These are phyloP conservation scores for Stephania yunnanensis DNA, from an alignment of 164 flowering plant genomes.

Conservation along the genomic window DNA sequence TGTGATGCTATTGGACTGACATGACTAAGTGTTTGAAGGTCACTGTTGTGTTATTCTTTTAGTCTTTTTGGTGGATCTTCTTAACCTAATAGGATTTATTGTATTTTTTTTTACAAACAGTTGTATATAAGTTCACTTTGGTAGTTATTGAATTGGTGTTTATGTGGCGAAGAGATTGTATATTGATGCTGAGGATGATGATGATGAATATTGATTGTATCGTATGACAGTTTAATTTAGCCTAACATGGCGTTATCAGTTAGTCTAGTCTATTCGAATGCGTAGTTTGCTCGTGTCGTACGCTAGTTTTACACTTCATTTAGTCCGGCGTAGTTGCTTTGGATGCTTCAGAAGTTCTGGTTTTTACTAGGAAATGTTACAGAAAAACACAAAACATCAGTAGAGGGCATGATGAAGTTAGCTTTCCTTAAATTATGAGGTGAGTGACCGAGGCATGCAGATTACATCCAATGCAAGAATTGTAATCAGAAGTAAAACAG, in stretches of 20 bases:
- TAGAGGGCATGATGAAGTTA: background rate
- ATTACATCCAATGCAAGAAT: background rate
- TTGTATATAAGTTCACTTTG: too few species aligned
- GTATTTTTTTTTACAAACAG: background rate
- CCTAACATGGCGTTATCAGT: background rate
- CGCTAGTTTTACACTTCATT: background rate
- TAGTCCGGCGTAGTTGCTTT: background rate
- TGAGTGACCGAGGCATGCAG: background rate
- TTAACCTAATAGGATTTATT: background rate
- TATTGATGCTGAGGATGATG: background rate
- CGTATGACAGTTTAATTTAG: background rate
- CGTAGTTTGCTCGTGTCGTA: background rate
- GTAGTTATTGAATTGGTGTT: background rate
- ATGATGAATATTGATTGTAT: background rate
- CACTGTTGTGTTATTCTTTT: background rate
- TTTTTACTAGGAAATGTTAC: background rate
- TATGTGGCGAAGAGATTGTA: background rate
- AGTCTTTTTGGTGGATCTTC: background rate
- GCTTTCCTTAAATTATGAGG: background rate
- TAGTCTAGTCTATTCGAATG: background rate
- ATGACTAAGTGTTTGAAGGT: too few species aligned
- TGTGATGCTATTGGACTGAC: background rate
- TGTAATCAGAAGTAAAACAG: background rate
- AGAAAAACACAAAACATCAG: background rate
- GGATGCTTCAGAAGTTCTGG: background rate